A percentile compares a stretch with the other conserved stretches of the same genome.
Evolutionary conservation across 1,284 basidiomycete species (phyloP).

Genomic region (Apiotrichum gamsii): DNA sequence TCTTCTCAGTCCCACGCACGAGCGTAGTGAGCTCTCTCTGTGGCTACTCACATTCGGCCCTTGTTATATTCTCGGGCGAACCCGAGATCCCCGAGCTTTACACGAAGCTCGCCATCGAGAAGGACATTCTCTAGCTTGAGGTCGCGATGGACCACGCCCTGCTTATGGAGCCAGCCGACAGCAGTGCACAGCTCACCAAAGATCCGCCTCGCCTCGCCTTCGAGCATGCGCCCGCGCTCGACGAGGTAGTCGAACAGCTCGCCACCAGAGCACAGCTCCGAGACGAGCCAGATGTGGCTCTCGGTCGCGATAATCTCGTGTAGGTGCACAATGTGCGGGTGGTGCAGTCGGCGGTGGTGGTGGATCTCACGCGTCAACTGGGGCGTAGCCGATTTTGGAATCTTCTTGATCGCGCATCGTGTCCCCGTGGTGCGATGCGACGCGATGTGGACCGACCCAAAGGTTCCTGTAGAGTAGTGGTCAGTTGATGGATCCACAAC

Average conservation of each 20-base stretch:
- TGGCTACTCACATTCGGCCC: conserved; percentile 53
- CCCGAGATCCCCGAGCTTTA: conserved; percentile 93
- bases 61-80: conserved; percentile 91
- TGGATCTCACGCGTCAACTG: conserved; percentile 94
- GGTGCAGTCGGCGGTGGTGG: conserved; percentile 92
- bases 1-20: too few species aligned
- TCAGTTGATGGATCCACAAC: background rate
- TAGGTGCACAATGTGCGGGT: conserved; percentile 89
- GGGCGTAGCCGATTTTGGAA: conserved; percentile 84
- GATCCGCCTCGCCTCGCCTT: conserved; percentile 73
- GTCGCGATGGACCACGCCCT: conserved; percentile 90
- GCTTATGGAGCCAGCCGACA: conserved; percentile 77
- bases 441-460: conserved; percentile 87
- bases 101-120: conserved; percentile 74
- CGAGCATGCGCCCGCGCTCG: conserved; percentile 79
- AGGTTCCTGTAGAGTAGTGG: conserved; percentile 66
- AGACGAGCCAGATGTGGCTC: conserved; percentile 89
- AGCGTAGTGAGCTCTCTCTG: background rate
- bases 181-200: conserved; percentile 97
- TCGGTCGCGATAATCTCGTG: conserved; percentile 98
- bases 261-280: conserved; percentile 91
- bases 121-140: conserved; percentile 94
- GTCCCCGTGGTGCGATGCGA: conserved; percentile 83
- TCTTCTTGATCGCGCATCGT: conserved; percentile 94
- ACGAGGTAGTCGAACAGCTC: conserved; percentile 96